phyloP scores from a whole-genome alignment of 2,329 filamentous ascomycete genomes.

The Fusarium sp. region DNA sequence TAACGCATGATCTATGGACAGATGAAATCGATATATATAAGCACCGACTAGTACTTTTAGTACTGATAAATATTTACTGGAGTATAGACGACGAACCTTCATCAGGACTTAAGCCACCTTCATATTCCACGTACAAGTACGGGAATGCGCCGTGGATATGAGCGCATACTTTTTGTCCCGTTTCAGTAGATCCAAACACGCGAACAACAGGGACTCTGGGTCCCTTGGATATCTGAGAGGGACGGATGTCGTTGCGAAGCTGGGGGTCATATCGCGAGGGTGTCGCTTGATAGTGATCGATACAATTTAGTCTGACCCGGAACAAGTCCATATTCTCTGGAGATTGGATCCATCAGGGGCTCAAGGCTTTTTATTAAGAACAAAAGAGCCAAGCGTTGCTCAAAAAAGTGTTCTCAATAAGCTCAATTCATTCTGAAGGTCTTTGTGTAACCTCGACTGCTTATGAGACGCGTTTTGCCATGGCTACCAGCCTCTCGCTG shows the following conservation, averaged over 20 bases:
- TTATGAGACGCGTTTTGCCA: slow-evolving; percentile 19
- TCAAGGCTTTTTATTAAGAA: background rate
- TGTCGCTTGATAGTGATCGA: slow-evolving; percentile 90
- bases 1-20: slow-evolving; percentile 90
- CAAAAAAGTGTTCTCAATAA: background rate
- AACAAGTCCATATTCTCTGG: slow-evolving; percentile 69
- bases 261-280: slow-evolving; percentile 84
- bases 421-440: background rate
- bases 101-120: slow-evolving; percentile 71
- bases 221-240: slow-evolving; percentile 67
- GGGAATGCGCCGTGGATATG: slow-evolving; percentile 96
- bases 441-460: background rate
- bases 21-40: slow-evolving; percentile 80
- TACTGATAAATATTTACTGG: background rate
- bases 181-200: slow-evolving; percentile 91
- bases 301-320: slow-evolving; percentile 90
- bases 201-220: slow-evolving; percentile 87
- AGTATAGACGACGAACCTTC: slow-evolving; percentile 64
- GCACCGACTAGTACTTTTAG: slow-evolving; percentile 65
- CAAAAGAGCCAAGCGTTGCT: background rate
- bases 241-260: slow-evolving; percentile 71
- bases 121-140: slow-evolving; percentile 92
- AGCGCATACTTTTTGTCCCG: slow-evolving; percentile 93
- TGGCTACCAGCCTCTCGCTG: background rate
- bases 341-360: slow-evolving; percentile 30